Conservation (phyloP, 2,329 filamentous ascomycete species). For the Hortaea werneckii region DNA sequence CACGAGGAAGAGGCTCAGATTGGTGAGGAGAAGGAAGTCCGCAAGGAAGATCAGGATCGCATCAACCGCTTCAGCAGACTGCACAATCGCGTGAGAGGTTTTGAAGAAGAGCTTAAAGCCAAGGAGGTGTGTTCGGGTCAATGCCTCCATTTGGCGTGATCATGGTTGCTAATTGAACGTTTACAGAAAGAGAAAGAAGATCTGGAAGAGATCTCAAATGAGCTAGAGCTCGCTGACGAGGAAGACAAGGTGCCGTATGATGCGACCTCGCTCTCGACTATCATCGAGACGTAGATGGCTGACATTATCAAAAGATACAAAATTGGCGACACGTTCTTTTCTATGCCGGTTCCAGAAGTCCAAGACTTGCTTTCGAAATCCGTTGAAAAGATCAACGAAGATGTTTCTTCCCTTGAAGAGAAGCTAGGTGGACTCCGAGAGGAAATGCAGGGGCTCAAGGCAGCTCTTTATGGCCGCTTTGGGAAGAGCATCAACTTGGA, state of each 20-base stretch:
- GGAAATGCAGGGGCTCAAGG: constrained; percentile 84
- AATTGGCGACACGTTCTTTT: constrained; percentile 91
- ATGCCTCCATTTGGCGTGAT: too few relatives aligned
- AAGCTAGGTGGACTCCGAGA: constrained; percentile 65
- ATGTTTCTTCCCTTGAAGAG: constrained; percentile 67
- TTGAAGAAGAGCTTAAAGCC: constrained; percentile 69
- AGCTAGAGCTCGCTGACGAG: constrained; percentile 90
- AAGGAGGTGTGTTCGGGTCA: constrained; percentile 54
- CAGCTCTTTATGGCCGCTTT: constrained; percentile 86
- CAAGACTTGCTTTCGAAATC: constrained; percentile 71
- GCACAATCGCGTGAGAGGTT: constrained; percentile 69
- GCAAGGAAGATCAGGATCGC: constrained; percentile 94
- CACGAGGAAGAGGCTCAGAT: constrained; percentile 78
- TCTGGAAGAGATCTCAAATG: constrained; percentile 80
- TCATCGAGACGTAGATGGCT: background rate
- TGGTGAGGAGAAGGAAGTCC: constrained; percentile 80
- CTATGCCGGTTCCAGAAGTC: constrained; percentile 71
- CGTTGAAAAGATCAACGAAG: constrained; percentile 62
- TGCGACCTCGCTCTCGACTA: background rate
- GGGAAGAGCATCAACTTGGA: constrained; percentile 96
- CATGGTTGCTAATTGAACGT: too few relatives aligned
- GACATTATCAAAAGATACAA: constrained; percentile 59
- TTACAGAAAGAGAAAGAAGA: constrained; percentile 98
- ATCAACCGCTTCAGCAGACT: constrained; percentile 96
- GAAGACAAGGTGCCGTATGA: constrained; percentile 84